Base-by-base conservation (phyloP, 1,139 yeast genomes). In the Blastobotrys ciferrii region DNA sequence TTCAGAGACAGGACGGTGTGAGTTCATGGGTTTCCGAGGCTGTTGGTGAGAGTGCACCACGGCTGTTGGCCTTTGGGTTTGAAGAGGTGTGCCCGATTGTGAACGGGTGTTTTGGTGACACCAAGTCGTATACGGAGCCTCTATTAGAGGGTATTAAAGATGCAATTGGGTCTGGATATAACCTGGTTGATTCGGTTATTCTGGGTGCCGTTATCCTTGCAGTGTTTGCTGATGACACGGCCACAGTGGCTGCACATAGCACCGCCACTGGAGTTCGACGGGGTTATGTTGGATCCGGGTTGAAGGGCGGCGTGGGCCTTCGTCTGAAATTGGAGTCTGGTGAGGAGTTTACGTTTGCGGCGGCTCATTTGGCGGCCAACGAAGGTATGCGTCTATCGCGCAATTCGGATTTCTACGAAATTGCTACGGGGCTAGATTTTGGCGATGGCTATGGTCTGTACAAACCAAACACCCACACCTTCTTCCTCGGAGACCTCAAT, bases 401-500 rank as follows among this genome's bases (percentile, higher is more conserved):
- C 43, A 81, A 84, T 58, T 54, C 61, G 2, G 82, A 84, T 59
- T 73, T 79, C 28, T 57, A 68, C 35, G 66, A 68, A 2, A 65
- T 87, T 3, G 73, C 81, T 60, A 68, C 78, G 28, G 73, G 79
- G 2, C 64, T 86, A 43, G 79, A 76, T 52, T 82, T 83, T 64
- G 77, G 75, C 4, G 88, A 82, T 60, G 84, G 81, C 1, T 73
- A 62, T 65, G 80, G 79, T 40, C 71, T 76, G n/a, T 69, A 80
- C 50, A 79, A 75, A 58, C 83, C 82, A 0, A 62, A 68, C 0
- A 60, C 75, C 4, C 95, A 86, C 61, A 67, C 82, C 9, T 84
- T 88, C 58, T 67, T 88, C 50, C 68, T 87, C 74, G 97, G 97
- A 0, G 97, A 89, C 64, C 70, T 89, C 58, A 89, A 89, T 64